Evolutionary conservation across 1,284 basidiomycete genomes (phyloP), one percentile per base, ranked within the genome.

Genomic region (Apiotrichum brassicae): DNA sequence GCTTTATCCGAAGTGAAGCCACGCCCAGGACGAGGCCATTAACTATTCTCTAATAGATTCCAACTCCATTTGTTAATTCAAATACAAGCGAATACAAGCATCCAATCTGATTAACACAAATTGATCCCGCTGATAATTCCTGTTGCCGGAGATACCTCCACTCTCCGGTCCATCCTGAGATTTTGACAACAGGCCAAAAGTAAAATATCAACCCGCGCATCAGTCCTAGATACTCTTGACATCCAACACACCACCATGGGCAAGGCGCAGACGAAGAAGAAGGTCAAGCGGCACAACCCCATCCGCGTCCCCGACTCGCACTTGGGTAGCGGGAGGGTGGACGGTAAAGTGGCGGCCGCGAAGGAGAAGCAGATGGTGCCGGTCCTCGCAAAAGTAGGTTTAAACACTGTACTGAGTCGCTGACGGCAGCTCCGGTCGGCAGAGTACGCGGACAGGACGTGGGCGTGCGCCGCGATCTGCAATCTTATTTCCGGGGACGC

Each of bases 381-480:
- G 19, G 86, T 93, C 58, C 79, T 94, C 28, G 84, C 87, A 71
- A 92, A 92, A 79, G 89, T 85, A 48, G 49, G 66, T 59, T 16
- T 4, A 13, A 0, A 12, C 8, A 6, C 3, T 13, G 26, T n/a
- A n/a, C 39, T 18, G 5, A 24, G 7, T 28, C 28, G 22, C 24
- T 30, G 4, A n/a, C 38, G n/a, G 5, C 48, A 73, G 73, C 67
- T 75, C 48, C 62, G 60, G 46, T 68, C 85, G 51, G 62, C 82
- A 6, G 87, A 92, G 58, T 77, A 80, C 11, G 73, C 79, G 3
- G 90, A 94, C 62, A 80, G 90, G 45, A 87, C 87, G 65, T 93
- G 89, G 90, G 88, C 90, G 6, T 93, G 90, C 65, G 87, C 90
- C 25, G 89, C 90, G 0, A 85, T 92, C 20, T 88, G 86, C 14